Conservation (phyloP, 257 asterid species). For the Solanum appendiculatum region DNA sequence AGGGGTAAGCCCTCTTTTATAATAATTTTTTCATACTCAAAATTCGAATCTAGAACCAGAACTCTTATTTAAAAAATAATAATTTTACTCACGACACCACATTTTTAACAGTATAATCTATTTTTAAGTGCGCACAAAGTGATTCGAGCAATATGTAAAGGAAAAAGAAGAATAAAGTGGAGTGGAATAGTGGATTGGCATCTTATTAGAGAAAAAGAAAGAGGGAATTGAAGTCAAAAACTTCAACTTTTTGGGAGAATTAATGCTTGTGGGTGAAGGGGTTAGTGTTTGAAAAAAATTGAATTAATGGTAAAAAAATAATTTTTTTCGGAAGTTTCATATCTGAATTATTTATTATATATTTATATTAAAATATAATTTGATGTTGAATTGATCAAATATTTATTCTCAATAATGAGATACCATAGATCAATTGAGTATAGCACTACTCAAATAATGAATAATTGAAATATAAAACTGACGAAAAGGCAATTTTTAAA, state of each 20-base stretch:
- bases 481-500: not conserved
- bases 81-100: not conserved
- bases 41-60: too few relatives aligned
- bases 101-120: too few relatives aligned
- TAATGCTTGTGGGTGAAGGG: not conserved
- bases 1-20: too few relatives aligned
- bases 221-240: not conserved
- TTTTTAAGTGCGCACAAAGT: not conserved
- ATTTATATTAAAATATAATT: not conserved
- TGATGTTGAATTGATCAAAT: not conserved
- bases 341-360: not conserved
- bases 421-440: not conserved
- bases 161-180: constrained; percentile 9
- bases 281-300: not conserved
- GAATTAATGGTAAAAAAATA: too few relatives aligned
- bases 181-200: not conserved
- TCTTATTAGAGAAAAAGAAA: not conserved
- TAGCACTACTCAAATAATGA: too few relatives aligned
- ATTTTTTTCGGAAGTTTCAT: not conserved
- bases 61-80: too few relatives aligned
- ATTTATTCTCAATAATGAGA: not conserved
- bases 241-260: not conserved
- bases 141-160: not conserved
- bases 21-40: too few relatives aligned
- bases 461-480: not conserved